These are phyloP conservation scores for Globisporangium orthogonon DNA, from an alignment of 352 stramenopile species.

Conservation along the genomic window DNA sequence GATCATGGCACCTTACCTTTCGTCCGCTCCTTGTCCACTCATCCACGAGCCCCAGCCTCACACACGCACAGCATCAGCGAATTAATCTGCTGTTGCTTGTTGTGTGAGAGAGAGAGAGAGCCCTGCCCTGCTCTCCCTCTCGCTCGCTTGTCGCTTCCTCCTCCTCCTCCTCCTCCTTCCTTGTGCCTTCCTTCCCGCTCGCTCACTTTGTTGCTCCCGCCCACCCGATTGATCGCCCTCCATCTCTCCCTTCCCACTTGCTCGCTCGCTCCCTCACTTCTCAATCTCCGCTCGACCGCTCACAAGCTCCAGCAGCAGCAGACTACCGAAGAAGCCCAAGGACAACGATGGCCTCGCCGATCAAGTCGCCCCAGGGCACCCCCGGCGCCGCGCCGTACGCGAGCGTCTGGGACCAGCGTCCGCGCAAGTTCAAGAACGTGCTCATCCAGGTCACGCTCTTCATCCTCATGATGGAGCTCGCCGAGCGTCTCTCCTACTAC, in stretches of 20 bases:
- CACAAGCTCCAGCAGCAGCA: background rate
- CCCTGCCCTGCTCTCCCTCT: background rate
- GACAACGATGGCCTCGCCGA: conserved; percentile 1
- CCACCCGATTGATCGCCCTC: too few relatives aligned
- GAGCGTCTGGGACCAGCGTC: conserved; percentile 55
- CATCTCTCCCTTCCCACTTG: background rate
- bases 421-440: conserved; percentile 74
- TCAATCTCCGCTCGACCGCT: conserved; percentile 3
- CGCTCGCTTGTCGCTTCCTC: too few relatives aligned
- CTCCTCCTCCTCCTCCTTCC: background rate
- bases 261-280: conserved; percentile 7
- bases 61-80: background rate
- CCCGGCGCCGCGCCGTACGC: conserved; percentile 2
- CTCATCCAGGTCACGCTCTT: conserved; percentile 80
- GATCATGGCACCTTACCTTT: too few relatives aligned
- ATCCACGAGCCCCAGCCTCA: too few relatives aligned
- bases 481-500: conserved; percentile 81
- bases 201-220: background rate
- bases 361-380: conserved; percentile 6
- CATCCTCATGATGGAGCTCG: conserved; percentile 84
- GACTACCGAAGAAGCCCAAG: background rate
- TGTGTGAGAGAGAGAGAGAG: background rate
- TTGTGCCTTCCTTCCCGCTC: background rate
- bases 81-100: background rate
- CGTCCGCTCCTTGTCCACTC: too few relatives aligned